A percentile compares a stretch with the other conserved stretches of the same genome.
Conservation (phyloP, 208 protist species). For the Crithidia brevicula region DNA sequence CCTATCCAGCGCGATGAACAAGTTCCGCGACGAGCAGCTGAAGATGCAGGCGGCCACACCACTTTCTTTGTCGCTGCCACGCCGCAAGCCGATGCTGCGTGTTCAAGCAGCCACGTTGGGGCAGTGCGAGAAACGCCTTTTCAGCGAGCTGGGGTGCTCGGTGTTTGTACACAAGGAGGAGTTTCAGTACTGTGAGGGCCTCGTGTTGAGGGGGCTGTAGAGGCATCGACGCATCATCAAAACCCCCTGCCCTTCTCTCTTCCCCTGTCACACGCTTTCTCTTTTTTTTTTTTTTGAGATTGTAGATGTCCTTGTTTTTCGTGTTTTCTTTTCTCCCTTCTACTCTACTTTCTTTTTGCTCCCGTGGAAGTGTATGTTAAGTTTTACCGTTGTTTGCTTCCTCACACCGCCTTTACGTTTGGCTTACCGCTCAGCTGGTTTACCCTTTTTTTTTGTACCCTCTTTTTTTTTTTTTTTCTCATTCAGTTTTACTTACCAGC, state of each 20-base stretch:
- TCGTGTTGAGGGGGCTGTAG: conserved; percentile 12
- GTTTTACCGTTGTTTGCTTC: neutral
- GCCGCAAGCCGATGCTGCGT: conserved; percentile 16
- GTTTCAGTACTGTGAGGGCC: conserved; percentile 33
- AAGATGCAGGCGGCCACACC: neutral
- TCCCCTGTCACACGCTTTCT: neutral
- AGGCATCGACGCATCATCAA: neutral
- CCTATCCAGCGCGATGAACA: conserved; percentile 34
- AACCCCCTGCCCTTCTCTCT: neutral
- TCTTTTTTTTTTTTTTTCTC: neutral
- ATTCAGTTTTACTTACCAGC: neutral
- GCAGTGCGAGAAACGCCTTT: conserved; percentile 46
- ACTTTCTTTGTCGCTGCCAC: neutral
- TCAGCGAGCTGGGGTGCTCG: conserved; percentile 34
- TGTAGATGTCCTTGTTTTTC: neutral
- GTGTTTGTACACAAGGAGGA: conserved; percentile 36
- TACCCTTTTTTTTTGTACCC: neutral
- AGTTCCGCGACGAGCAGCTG: conserved; percentile 23
- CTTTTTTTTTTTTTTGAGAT: neutral
- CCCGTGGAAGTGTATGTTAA: neutral
- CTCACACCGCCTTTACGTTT: neutral
- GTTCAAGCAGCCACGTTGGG: conserved; percentile 31
- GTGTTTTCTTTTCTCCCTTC: neutral
- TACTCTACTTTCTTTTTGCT: neutral
- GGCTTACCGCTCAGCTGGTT: neutral